Conservation (phyloP, 768 basidiomycete species). For the Dentipellis sp. region DNA sequence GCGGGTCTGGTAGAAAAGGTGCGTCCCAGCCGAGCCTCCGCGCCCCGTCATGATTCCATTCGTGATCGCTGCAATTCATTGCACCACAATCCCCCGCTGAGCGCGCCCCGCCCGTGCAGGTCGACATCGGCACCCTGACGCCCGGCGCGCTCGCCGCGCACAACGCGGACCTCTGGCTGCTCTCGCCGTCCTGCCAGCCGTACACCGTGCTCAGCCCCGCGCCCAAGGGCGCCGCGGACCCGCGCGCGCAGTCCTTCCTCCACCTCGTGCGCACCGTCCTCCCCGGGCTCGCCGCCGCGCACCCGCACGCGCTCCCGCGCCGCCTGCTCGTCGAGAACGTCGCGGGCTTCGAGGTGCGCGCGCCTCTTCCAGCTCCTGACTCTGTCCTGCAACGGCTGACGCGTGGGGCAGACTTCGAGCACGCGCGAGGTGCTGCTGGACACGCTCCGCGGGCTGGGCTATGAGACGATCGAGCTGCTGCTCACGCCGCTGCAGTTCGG, state of each 20-base stretch:
- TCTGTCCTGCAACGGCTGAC: conserved; percentile 5
- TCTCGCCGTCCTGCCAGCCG: conserved; percentile 80
- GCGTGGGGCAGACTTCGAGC: conserved; percentile 41
- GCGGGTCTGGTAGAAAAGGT: conserved; percentile 42
- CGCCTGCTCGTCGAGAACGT: conserved; percentile 73
- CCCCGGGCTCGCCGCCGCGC: conserved; percentile 39
- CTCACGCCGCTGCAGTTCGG: conserved; percentile 73
- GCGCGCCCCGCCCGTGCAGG: conserved; percentile 30
- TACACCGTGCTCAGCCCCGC: conserved; percentile 72
- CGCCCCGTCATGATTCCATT: too few relatives aligned
- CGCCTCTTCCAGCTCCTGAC: background rate
- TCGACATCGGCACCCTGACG: conserved; percentile 52
- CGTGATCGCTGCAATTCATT: background rate
- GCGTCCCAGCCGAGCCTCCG: too few relatives aligned
- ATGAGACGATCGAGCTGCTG: conserved; percentile 49
- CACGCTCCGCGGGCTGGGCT: conserved; percentile 44
- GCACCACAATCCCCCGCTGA: too few relatives aligned
- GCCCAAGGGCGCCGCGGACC: conserved; percentile 63
- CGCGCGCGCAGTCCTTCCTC: conserved; percentile 68
- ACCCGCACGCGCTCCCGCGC: conserved; percentile 35
- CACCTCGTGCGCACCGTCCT: conserved; percentile 57
- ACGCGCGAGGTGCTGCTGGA: conserved; percentile 50
- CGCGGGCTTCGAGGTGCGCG: conserved; percentile 66
- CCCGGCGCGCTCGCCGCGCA: conserved; percentile 35
- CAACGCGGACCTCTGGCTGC: conserved; percentile 59